Base-by-base conservation (phyloP, 2,329 filamentous ascomycete species). In the Colletotrichum incanum region DNA sequence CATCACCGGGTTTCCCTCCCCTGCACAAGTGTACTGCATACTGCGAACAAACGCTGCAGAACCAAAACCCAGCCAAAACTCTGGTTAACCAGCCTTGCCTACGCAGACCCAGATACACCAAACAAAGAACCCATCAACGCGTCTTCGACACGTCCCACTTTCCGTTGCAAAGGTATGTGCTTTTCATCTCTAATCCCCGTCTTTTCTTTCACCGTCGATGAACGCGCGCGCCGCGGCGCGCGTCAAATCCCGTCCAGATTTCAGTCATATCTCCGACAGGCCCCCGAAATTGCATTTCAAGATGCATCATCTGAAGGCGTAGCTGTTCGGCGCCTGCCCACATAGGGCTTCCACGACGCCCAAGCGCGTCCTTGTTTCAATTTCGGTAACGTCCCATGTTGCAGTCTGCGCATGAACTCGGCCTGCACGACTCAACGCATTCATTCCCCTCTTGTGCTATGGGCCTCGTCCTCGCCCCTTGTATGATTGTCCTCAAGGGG, bases 341-440 rank as follows among this genome's bases (percentile, higher is more conserved):
- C 60, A 65, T 61, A 49, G 60, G 67, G 67, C 60, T 71, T 62
- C 31, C 61, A 62, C 50, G 60, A 73, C 47, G 70, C 66, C 60
- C 59, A 70, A 71, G 67, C 70, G 66, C 54, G 70, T 73, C 41
- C 59, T 55, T 39, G 66, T 73, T 73, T 73, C 70, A 73, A 73
- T 73, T 66, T 73, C 70, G 67, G 70, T 61, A 73, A 73, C 70
- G 61, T 73, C 70, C 70, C 70, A 73, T 73, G 70, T 71, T 71
- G 70, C 67, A 73, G 70, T 71, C 56, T 66, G 70, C 70, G 70
- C 67, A 73, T 73, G 70, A 73, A 71, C 34, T 54, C 39, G 43
- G 68, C 55, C 65, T 69, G 69, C 65, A 72, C 65, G 65, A 72
- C 69, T 72, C 69, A 50, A 59, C 52, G 50, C 69, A 72, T 72